A percentile compares a stretch with the other conserved stretches of the same genome.
These are phyloP conservation scores for Quercus rubra DNA, from an alignment of 306 rosid genomes.

Conservation along the genomic window DNA sequence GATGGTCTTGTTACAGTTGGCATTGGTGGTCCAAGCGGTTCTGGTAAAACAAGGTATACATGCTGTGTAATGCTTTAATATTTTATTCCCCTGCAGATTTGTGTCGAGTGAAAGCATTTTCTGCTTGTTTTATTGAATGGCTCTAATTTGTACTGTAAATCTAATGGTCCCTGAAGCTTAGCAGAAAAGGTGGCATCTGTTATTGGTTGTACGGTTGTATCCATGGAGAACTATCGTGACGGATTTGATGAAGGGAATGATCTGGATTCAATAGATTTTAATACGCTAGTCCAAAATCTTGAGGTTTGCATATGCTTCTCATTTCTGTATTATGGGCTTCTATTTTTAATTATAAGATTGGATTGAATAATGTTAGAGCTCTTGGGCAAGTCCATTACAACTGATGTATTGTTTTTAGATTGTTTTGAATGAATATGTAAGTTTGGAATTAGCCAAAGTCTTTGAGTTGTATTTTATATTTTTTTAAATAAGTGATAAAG, in stretches of 20 bases:
- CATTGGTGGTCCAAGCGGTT: slow-evolving; percentile 98
- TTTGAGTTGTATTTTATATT: background rate
- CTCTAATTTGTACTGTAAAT: slow-evolving; percentile 20
- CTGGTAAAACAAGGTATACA: slow-evolving; percentile 87
- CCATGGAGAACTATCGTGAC: slow-evolving; percentile 93
- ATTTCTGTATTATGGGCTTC: slow-evolving; percentile 2
- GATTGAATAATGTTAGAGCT: slow-evolving; percentile 13
- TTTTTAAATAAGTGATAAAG: background rate
- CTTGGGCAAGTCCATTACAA: slow-evolving; percentile 6
- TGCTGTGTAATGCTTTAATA: background rate
- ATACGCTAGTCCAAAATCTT: slow-evolving; percentile 72
- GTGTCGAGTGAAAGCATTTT: slow-evolving; percentile 9
- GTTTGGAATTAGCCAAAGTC: background rate
- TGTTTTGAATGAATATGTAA: background rate
- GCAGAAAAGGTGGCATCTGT: slow-evolving; percentile 99
- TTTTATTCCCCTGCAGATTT: slow-evolving; percentile 12
- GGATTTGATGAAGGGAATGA: slow-evolving; percentile 86
- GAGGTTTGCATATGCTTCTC: slow-evolving; percentile 68
- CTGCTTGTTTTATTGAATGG: slow-evolving; percentile 22
- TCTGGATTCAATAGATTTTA: slow-evolving; percentile 76
- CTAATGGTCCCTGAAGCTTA: slow-evolving; percentile 73
- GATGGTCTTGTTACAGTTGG: slow-evolving; percentile 88
- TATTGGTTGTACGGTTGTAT: slow-evolving; percentile 85
- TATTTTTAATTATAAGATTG: background rate
- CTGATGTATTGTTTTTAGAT: background rate